phyloP scores from a whole-genome alignment of 495 filamentous ascomycete species.

The Podospora anserina region DNA sequence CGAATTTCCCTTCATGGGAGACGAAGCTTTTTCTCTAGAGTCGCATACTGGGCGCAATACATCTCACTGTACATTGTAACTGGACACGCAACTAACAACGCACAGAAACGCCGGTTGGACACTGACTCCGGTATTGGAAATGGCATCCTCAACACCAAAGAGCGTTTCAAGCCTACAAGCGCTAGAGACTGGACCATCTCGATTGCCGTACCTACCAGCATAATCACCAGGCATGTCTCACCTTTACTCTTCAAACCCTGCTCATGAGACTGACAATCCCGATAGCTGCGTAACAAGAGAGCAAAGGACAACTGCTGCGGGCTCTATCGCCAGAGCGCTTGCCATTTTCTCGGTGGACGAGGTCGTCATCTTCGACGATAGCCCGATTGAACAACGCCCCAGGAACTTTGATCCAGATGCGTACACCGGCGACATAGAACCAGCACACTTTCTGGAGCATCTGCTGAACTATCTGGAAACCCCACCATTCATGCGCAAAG shows the following conservation, averaged over 20 bases:
- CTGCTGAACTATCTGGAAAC: conserved; percentile 72
- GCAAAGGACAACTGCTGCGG: conserved; percentile 61
- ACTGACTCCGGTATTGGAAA: conserved; percentile 32
- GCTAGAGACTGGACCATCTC: conserved; percentile 49
- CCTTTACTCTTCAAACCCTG: conserved; percentile 4
- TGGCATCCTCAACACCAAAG: conserved; percentile 18
- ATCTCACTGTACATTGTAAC: neutral
- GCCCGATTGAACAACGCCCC: conserved; percentile 37
- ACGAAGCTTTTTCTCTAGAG: neutral
- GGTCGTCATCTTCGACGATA: conserved; percentile 69
- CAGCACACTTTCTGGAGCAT: conserved; percentile 68
- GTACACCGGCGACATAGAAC: conserved; percentile 63
- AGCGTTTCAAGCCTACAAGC: conserved; percentile 36
- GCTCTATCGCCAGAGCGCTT: conserved; percentile 66
- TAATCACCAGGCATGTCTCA: conserved; percentile 45
- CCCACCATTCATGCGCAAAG: conserved; percentile 66
- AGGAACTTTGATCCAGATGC: conserved; percentile 42
- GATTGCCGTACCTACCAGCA: conserved; percentile 46
- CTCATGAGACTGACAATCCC: neutral
- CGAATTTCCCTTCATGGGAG: neutral
- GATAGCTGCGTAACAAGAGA: conserved; percentile 53
- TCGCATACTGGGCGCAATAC: neutral
- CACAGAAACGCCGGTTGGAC: conserved; percentile 43
- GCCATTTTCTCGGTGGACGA: conserved; percentile 78
- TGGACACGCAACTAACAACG: conserved; percentile 5